Conservation (phyloP, 2,329 filamentous ascomycete species). For the Colletotrichum filicis region DNA sequence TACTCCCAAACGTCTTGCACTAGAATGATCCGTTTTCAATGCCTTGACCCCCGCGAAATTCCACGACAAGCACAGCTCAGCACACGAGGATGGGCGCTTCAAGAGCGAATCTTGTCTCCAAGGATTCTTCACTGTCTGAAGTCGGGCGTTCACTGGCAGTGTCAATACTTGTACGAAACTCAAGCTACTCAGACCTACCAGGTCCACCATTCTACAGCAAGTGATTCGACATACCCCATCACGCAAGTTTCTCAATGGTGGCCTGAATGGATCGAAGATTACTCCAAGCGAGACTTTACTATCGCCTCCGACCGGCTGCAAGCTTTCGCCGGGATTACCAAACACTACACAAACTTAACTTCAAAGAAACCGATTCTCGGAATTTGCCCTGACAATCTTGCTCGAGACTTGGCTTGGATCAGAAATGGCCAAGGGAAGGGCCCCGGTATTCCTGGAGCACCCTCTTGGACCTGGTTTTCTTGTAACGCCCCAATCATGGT, state of each 20-base stretch:
- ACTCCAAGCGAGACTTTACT: constrained; percentile 3
- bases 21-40: background rate
- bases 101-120: constrained; percentile 1
- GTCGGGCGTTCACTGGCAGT: constrained; percentile 10
- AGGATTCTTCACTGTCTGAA: background rate
- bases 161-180: background rate
- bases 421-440: background rate
- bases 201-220: background rate
- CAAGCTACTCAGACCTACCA: background rate
- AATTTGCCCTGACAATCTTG: background rate
- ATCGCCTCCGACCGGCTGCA: background rate
- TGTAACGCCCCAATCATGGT: background rate
- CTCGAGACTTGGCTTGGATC: constrained; percentile 2
- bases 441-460: background rate
- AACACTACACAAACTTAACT: background rate
- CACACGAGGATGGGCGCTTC: background rate
- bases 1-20: fast-evolving
- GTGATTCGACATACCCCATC: background rate
- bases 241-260: background rate
- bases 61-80: background rate
- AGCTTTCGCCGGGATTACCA: constrained; percentile 6
- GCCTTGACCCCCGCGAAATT: background rate
- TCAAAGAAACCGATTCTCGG: background rate
- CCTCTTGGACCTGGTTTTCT: constrained; percentile 19
- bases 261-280: background rate